Evolutionary conservation across 148 eudicot genomes (phyloP), one percentile per base, ranked within the genome.

Genomic region (Diospyros lotus): DNA sequence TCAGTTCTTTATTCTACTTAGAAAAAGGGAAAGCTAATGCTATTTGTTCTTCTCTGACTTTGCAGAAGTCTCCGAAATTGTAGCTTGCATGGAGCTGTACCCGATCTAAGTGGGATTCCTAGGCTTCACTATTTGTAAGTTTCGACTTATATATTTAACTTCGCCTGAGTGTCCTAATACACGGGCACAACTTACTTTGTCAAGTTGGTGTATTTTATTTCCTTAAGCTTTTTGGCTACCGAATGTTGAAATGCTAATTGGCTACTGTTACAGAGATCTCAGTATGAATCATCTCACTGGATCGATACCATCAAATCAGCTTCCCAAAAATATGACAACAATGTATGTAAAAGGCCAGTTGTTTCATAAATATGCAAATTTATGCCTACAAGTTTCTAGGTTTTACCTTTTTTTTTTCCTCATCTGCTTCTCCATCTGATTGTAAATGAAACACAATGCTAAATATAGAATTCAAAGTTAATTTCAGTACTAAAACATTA

Each of bases 1-100:
- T 4, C 8, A 48, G 1, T 48, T 28, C 28, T 28, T 28, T 28
- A 39, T 38, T 50, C 4, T 63, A 39, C 28, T 6, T 18, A 55
- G 71, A 63, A 77, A 53, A 45, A 41, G 38, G 14, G 71, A 28
- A 28, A 28, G 66, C 72, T 78, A 58, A 65, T 65, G 12, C 68
- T 68, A 41, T 54, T 77, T 38, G 50, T 45, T 42, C 56, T 46
- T 55, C 40, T 70, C 68, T 74, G 13, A 77, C 55, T 56, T 69
- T 79, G 81, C 97, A 94, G 98, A 82, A 94, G 98, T 81, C 85
- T 94, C 56, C 85, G 96, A 86, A 90, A 94, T 77, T 94, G 97
- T 78, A 84, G 89, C 80, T 81, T 94, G 83, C 76, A 75, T 74
- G 98, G 98, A 86, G 64, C 79, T 62, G 46, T 94, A 44, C 98